Base-by-base conservation (phyloP, 768 basidiomycete genomes). In the Lentinus tigrinus region DNA sequence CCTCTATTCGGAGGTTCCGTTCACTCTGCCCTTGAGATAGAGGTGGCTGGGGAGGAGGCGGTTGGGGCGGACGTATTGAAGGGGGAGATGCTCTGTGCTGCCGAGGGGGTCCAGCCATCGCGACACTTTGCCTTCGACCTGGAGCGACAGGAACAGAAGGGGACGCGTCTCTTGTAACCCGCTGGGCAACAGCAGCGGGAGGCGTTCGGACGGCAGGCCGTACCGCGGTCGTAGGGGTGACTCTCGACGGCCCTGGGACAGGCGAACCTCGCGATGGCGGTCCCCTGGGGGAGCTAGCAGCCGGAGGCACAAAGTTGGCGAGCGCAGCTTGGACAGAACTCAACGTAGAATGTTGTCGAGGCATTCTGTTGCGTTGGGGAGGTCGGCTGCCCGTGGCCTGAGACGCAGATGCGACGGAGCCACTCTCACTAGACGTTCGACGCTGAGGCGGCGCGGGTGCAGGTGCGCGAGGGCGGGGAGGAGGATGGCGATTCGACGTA, bases 301-400 rank as follows among this genome's bases (percentile, higher is more conserved):
- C 13, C 21, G 38, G 28, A 3, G 57, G 52, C 1, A 49, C 49
- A 26, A 55, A 52, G 1, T 44, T 54, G 26, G 48, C 58, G 4
- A 60, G 43, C 3, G 58, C 58, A 10, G 53, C 58, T 44, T 60
- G 53, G 2, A 59, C 46, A 13, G 58, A 36, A 10, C 31, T 42
- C 11, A 60, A 26, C 2, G 50, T 61, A 14, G 55, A 47, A 34
- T 34, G 28, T 14, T 40, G 26, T 19, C 43, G n/a, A 2, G 39
- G 47, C 17, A 23, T n/a, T 2, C 36, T 31, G 23, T n/a, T 37
- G 8, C 27, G 9, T 19, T 36, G 27, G 3, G 23, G 23, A 36
- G 10, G 27, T 9, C 39, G 40, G 36, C 26, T 27, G 26, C 8
- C 23, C 16, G 24, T n/a, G 9, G 26, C 19, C 1, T 27, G 19